Base-by-base conservation (phyloP, 2,329 filamentous ascomycete genomes). In the Xylariaceae sp. region DNA sequence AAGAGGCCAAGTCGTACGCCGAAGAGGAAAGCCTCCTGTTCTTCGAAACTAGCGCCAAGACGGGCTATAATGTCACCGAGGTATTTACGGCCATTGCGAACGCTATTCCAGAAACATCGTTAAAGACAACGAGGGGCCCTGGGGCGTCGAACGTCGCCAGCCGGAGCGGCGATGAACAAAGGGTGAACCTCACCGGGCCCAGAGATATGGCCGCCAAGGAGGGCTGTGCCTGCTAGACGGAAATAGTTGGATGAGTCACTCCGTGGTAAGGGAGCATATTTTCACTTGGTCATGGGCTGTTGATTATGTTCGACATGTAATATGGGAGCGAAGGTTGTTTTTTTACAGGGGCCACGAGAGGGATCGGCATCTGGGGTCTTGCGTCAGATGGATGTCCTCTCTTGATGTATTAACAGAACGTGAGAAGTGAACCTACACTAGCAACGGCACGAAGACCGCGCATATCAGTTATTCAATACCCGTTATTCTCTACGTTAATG, bases 11-110 rank as follows among this genome's bases (percentile, higher is more conserved):
- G 75, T 78, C 84, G 51, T 99, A 97, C 72, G 94, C 94, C 7
- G 92, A 97, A 63, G 92, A 97, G 72, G 94, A 99, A 74, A 84
- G 86, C 51, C 76, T 99, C 61, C 73, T 99, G 61, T 99, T 99
- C 77, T 97, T 96, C 71, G 94, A 99, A 79, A 99, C 94, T 15
- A 95, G 89, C 70, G 94, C 94, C 45, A 99, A 99, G 84, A 94
- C 90, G 3, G 94, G 94, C 22, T 82, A 88, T 68, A 96, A 96
- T 71, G 94, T 99, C 37, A 85, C 87, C 49, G 92, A 96, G 65
- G 94, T 99, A 30, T 99, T 99, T 70, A 96, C 92, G 43, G 94
- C 94, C 30, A 99, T 99, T 69, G 94, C 94, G 56, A 97, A 97
- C 69, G 91, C 92, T 39, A 99, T 99, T 66, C 94, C 94, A 1